Evolutionary conservation across 208 protist genomes (phyloP), one percentile per base, ranked within the genome.

Genomic region (Acanthamoeba sp.): DNA sequence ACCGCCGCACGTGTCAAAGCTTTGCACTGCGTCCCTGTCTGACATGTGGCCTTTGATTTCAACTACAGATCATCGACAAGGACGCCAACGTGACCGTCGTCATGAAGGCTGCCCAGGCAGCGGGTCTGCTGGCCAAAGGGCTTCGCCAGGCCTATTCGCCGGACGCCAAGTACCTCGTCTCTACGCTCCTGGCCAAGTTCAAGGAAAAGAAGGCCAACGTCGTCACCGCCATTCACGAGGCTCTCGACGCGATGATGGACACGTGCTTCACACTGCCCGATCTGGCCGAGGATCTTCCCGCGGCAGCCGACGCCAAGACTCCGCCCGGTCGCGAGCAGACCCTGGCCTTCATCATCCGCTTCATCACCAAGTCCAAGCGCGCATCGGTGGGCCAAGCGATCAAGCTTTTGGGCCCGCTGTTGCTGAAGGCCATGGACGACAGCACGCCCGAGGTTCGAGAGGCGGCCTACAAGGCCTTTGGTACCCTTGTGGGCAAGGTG

Each of bases 141-240:
- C 84, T 96, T 24, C 94, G 95, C 0, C 45, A 62, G 27, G 55
- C 38, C 29, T 96, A 95, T 64, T 24, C 27, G 6, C n/a, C 57
- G 6, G 91, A 94, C 45, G 89, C 69, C 32, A 38, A 88, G 16
- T 32, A 82, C 22, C 1, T 95, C 1, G 14, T 95, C n/a, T 34
- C 27, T 9, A 64, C 85, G 0, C 42, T 96, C 22, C 71, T 96
- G 10, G 62, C 34, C 32, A 95, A 95, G 64, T 95, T 96, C 66
- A 95, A 95, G 82, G 95, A 96, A 48, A 96, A 96, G 94, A 95
- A 95, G 84, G 40, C 55, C 7, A 95, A 64, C 71, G 95, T 96
- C 7, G 91, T 96, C 5, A 80, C 45, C 2, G 84, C 87, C 40
- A 0, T 96, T 22, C 84, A 66, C 29, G 71, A 73, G 3, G 93